Percentiles rank a stretch among this genome's conserved stretches.
Evolutionary conservation across 2,329 filamentous ascomycete genomes (phyloP).

Genomic region (Pseudogymnoascus sp.): DNA sequence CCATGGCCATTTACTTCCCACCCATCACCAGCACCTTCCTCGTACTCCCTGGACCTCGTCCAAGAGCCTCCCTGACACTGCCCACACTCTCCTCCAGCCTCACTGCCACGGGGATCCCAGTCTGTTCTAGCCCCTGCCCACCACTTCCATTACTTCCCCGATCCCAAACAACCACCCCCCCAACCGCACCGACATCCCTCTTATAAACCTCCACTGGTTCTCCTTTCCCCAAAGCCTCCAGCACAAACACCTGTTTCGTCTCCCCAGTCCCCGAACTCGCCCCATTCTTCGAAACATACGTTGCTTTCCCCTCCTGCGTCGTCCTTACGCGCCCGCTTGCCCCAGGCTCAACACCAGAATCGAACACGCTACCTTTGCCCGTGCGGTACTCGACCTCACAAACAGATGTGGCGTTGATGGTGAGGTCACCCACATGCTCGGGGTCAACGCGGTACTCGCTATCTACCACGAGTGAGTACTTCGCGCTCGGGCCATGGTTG

Average conservation of each 20-base stretch:
- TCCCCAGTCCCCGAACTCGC: slow-evolving; percentile 31
- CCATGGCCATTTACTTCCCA: not conserved
- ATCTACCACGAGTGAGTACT: slow-evolving; percentile 55
- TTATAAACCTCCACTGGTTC: slow-evolving; percentile 43
- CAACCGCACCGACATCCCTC: slow-evolving; percentile 48
- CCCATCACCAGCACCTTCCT: slow-evolving; percentile 20
- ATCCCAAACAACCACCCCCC: slow-evolving; percentile 46
- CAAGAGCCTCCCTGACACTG: slow-evolving; percentile 30
- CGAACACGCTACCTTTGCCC: slow-evolving; percentile 23
- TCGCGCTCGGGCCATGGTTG: slow-evolving; percentile 36
- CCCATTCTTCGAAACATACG: slow-evolving; percentile 37
- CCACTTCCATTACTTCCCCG: slow-evolving; percentile 29
- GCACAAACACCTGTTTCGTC: slow-evolving; percentile 29
- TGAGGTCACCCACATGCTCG: slow-evolving; percentile 41
- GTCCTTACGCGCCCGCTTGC: slow-evolving; percentile 39
- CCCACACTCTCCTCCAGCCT: slow-evolving; percentile 12
- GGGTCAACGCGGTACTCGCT: slow-evolving; percentile 39
- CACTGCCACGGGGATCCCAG: slow-evolving; percentile 8
- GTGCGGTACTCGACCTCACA: slow-evolving; percentile 23
- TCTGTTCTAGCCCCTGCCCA: slow-evolving; percentile 12
- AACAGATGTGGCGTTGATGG: slow-evolving; percentile 38
- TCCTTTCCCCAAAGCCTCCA: not conserved
- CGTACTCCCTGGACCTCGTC: slow-evolving; percentile 29
- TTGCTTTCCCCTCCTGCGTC: slow-evolving; percentile 50
- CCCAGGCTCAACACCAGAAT: slow-evolving; percentile 36